Conservation (phyloP, 768 basidiomycete genomes). For the Leucocoprinus birnbaumii region DNA sequence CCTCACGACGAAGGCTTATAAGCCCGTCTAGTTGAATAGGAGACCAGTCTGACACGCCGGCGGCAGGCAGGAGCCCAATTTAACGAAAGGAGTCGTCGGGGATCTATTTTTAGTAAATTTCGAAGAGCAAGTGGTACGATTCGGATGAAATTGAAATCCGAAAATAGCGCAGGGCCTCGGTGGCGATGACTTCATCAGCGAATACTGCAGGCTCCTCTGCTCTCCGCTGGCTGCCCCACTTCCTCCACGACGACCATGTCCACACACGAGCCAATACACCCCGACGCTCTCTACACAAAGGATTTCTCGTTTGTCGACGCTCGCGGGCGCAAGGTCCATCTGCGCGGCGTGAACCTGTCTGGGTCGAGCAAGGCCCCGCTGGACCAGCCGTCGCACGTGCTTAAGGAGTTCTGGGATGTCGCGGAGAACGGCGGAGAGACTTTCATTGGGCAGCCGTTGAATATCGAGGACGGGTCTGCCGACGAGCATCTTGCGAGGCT, state of each 20-base stretch:
- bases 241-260: neutral
- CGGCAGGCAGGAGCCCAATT: neutral
- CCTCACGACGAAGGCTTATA: too few species aligned
- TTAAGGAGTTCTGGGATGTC: conserved; percentile 79
- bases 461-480: conserved; percentile 81
- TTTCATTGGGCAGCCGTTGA: conserved; percentile 78
- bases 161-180: neutral
- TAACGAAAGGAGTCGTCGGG: neutral
- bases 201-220: neutral
- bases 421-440: conserved; percentile 67
- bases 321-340: conserved; percentile 69
- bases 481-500: conserved; percentile 86
- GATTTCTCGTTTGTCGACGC: conserved; percentile 72
- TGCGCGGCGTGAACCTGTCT: conserved; percentile 94
- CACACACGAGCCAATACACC: conserved; percentile 27
- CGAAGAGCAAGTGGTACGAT: conserved; percentile 5
- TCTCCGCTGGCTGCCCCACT: neutral
- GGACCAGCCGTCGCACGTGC: conserved; percentile 60
- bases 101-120: neutral
- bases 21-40: neutral
- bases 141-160: neutral
- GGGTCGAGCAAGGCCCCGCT: conserved; percentile 85
- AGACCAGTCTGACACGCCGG: neutral
- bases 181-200: conserved; percentile 7
- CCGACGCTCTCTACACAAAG: conserved; percentile 63